Conservation (phyloP, 2,329 filamentous ascomycete species). For the Colletotrichum eremochloae region DNA sequence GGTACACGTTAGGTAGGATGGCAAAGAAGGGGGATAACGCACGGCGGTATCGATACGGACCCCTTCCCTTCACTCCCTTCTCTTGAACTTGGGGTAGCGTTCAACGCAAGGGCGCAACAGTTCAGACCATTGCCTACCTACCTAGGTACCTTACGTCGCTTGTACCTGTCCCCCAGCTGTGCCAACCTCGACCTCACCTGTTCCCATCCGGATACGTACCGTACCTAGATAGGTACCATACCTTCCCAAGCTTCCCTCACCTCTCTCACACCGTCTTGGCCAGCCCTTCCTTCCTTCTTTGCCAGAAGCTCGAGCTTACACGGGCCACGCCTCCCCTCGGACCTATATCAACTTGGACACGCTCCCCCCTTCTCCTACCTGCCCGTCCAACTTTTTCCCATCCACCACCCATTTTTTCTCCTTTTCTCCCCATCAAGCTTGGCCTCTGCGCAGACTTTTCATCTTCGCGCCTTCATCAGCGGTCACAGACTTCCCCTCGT, state of each 20-base stretch:
- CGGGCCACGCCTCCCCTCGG: slow-evolving; percentile 31
- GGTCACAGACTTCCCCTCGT: slow-evolving; percentile 14
- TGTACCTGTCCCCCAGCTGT: not conserved
- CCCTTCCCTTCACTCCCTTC: not conserved
- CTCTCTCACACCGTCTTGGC: slow-evolving; percentile 1
- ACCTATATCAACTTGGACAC: slow-evolving; percentile 41
- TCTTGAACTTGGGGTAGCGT: slow-evolving; percentile 22
- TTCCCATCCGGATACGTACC: slow-evolving; percentile 8
- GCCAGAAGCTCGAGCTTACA: slow-evolving; percentile 26
- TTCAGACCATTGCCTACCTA: not conserved
- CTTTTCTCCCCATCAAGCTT: slow-evolving; percentile 22
- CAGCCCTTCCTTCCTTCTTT: slow-evolving; percentile 25
- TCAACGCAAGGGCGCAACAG: not conserved
- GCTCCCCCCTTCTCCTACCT: slow-evolving; percentile 17
- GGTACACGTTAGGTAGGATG: too few species aligned
- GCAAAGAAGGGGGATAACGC: not conserved
- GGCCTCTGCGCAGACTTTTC: slow-evolving; percentile 23
- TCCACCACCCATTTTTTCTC: slow-evolving; percentile 21
- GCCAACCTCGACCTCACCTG: slow-evolving; percentile 7
- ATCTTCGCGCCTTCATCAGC: slow-evolving; percentile 32
- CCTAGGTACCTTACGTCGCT: not conserved
- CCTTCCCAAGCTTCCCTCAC: slow-evolving; percentile 27
- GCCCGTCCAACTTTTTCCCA: slow-evolving; percentile 6
- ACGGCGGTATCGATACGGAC: slow-evolving; percentile 22
- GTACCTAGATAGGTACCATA: not conserved